Percentiles rank a stretch among this genome's conserved stretches.
These are phyloP conservation scores for Ophiobolus disseminans DNA, from an alignment of 2,329 filamentous ascomycete species.

Conservation along the genomic window DNA sequence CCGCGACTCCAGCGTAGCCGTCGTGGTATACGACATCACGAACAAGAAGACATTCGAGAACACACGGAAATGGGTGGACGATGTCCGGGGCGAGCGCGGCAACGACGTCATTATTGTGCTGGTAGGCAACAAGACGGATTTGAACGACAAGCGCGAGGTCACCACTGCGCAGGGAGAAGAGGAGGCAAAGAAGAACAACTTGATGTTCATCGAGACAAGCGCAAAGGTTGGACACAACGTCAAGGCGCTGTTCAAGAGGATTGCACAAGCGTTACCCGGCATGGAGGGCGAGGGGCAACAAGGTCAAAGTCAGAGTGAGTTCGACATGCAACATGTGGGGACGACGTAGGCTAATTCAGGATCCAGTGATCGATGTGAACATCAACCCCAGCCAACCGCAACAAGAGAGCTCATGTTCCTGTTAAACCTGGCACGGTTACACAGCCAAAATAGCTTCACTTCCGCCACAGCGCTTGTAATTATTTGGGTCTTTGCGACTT, in stretches of 20 bases:
- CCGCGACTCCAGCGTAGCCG: slow-evolving; percentile 94
- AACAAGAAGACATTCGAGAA: slow-evolving; percentile 98
- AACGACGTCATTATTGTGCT: slow-evolving; percentile 99
- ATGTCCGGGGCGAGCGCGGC: slow-evolving; percentile 92
- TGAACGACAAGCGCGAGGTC: slow-evolving; percentile 97
- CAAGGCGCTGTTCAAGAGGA: slow-evolving; percentile 95
- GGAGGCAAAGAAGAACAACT: slow-evolving; percentile 94
- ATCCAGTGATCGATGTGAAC: slow-evolving; percentile 88
- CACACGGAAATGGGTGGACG: slow-evolving; percentile 99
- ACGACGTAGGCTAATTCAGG: slow-evolving; percentile 16
- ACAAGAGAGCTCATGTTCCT: slow-evolving; percentile 61
- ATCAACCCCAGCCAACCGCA: slow-evolving; percentile 73
- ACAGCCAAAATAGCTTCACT: slow-evolving; percentile 22
- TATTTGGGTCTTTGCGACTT: slow-evolving; percentile 38
- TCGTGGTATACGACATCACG: slow-evolving; percentile 98
- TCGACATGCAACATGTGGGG: not conserved
- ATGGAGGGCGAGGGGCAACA: slow-evolving; percentile 92
- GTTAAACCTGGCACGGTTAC: slow-evolving; percentile 28
- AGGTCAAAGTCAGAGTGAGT: slow-evolving; percentile 80
- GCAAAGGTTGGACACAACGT: slow-evolving; percentile 98
- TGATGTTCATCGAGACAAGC: slow-evolving; percentile 99
- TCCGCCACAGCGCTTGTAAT: slow-evolving; percentile 45
- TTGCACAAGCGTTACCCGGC: slow-evolving; percentile 94
- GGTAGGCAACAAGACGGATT: slow-evolving; percentile 98
- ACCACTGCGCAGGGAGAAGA: slow-evolving; percentile 96